Evolutionary conservation across 768 basidiomycete species (phyloP).

Genomic region (Rhodotorula sphaerocarpa): DNA sequence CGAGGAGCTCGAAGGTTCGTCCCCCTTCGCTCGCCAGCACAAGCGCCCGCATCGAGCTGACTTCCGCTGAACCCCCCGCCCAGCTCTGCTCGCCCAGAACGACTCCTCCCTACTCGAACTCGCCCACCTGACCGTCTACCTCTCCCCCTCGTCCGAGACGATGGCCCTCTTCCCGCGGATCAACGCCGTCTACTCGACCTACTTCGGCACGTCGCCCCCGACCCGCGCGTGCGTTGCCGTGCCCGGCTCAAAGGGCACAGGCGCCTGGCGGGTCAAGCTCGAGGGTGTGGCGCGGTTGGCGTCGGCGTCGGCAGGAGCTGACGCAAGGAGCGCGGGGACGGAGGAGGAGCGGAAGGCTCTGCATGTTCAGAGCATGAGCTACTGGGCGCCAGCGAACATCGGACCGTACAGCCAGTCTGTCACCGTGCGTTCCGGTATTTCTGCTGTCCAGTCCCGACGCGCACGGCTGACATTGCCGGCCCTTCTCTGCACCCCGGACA

Average conservation of each 20-base stretch:
- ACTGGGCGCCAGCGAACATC: slow-evolving; percentile 99
- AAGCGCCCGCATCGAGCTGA: slow-evolving; percentile 33
- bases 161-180: slow-evolving; percentile 70
- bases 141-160: slow-evolving; percentile 51
- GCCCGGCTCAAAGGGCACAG: slow-evolving; percentile 43
- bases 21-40: background rate
- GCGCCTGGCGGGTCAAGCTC: slow-evolving; percentile 54
- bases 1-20: slow-evolving; percentile 54
- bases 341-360: slow-evolving; percentile 54
- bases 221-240: slow-evolving; percentile 88
- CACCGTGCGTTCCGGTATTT: slow-evolving; percentile 50
- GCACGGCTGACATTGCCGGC: background rate
- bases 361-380: slow-evolving; percentile 91
- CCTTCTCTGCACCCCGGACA: background rate
- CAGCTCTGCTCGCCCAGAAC: slow-evolving; percentile 53
- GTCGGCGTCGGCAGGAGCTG: slow-evolving; percentile 29
- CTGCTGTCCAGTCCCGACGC: background rate
- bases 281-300: slow-evolving; percentile 70
- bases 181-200: slow-evolving; percentile 68
- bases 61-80: slow-evolving; percentile 1
- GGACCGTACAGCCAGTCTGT: slow-evolving; percentile 96
- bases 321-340: too few species aligned
- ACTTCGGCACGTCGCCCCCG: slow-evolving; percentile 85
- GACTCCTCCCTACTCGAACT: slow-evolving; percentile 55
- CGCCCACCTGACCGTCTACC: slow-evolving; percentile 68